Evolutionary conservation across 176 grass and related monocot genomes (phyloP).

Genomic region (Carex kokanica): DNA sequence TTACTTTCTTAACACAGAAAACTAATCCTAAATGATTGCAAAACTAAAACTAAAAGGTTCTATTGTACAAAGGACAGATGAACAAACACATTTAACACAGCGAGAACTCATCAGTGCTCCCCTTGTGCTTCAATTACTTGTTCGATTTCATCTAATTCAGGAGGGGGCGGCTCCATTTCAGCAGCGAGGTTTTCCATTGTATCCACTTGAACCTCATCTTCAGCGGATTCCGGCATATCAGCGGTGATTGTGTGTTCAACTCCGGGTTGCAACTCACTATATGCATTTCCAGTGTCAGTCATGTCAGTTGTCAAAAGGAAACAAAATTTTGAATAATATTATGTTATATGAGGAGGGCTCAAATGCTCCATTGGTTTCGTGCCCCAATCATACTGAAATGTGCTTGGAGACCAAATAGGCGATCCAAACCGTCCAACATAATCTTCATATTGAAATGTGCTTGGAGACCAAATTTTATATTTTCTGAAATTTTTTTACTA

Average conservation of each 20-base stretch:
- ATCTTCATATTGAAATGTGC: no score
- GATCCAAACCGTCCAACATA: no score
- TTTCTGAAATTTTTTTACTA: no score
- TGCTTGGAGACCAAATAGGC: no score
- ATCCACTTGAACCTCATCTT: conserved; percentile 22
- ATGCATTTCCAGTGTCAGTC: conserved; percentile 1
- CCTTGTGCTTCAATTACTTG: neutral
- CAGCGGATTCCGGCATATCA: conserved; percentile 9
- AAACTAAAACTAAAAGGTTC: neutral
- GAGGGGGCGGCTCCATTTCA: conserved; percentile 11
- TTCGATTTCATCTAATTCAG: conserved; percentile 3
- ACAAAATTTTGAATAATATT: neutral
- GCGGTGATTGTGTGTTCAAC: neutral
- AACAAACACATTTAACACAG: neutral
- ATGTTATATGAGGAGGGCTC: no score
- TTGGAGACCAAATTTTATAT: no score
- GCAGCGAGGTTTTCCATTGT: neutral
- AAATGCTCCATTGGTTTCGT: no score
- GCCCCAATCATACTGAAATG: no score
- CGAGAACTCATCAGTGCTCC: neutral
- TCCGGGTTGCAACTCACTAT: conserved; percentile 10
- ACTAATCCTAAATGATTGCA: neutral
- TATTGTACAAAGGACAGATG: neutral
- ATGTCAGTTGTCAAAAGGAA: neutral
- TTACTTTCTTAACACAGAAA: neutral